A percentile compares a stretch with the other conserved stretches of the same genome.
Conservation (phyloP, 495 filamentous ascomycete genomes). For the Tuber melanosporum region DNA sequence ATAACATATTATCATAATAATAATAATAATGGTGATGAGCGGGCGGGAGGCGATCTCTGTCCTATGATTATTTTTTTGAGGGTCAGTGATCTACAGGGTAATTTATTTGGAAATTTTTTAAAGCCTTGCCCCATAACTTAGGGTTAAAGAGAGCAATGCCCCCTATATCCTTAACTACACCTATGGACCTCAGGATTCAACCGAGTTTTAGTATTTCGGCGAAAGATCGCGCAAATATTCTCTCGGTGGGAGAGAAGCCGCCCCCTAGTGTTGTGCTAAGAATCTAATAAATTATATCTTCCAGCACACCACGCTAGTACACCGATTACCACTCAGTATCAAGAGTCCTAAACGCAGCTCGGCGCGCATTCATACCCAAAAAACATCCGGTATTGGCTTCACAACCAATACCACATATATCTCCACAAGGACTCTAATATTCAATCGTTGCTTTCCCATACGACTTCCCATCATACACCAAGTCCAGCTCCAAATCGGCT, state of each 20-base stretch:
- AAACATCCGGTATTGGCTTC: not conserved
- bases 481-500: conserved; percentile 4
- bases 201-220: not conserved
- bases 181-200: not conserved
- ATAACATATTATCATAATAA: too few relatives aligned
- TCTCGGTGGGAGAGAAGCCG: not conserved
- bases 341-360: not conserved
- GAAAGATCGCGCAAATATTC: not conserved
- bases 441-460: conserved; percentile 9
- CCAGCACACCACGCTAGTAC: not conserved
- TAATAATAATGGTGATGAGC: not conserved
- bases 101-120: not conserved
- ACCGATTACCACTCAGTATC: not conserved
- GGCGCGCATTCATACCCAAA: not conserved
- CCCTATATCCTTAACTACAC: not conserved
- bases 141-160: not conserved
- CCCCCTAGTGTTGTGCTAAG: not conserved
- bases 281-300: not conserved
- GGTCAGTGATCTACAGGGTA: not conserved
- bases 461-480: conserved; percentile 1
- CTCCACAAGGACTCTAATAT: not conserved
- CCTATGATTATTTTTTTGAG: not conserved
- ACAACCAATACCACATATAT: not conserved
- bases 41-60: not conserved
- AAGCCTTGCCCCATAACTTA: not conserved